Base-by-base conservation (phyloP, 1,139 yeast species). In the Chernovozyma aurita region DNA sequence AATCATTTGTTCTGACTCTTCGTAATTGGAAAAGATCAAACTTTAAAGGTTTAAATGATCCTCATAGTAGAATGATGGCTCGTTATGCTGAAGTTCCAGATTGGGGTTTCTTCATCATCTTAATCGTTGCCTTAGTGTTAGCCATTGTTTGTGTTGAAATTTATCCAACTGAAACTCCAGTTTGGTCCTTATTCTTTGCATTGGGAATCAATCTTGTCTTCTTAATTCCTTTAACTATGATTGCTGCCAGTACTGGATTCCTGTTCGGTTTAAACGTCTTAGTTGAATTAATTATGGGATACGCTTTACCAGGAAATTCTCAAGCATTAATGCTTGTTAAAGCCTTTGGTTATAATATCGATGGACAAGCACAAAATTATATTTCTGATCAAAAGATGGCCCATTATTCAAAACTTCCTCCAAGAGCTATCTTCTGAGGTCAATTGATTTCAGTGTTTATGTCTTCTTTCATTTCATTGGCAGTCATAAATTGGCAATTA, bases 21-120 rank as follows among this genome's bases (percentile, higher is more conserved):
- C 44, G 62, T 38, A 48, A 50, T 40, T 39, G 34, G 14, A 41
- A 30, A 28, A 33, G 29, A 11, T 34, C 44, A 8, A 32, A 26
- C 14, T 41, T 34, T 21, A 41, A 39, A 5, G 36, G 32, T 6
- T 35, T 31, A 13, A 51, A 66, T 18, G 85, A 79, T 45, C 75
- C 82, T 1, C 81, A 78, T 44, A 65, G 75, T 31, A 62, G 65
- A 36, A 71, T 76, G 74, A 77, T 78, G 80, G 44, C 64, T 20
- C 57, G 59, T 16, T 77, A 77, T 51, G 65, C 64, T 28, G 86
- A 80, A 46, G 84, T 78, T 15, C 85, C 85, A 9, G 80, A 78
- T 42, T 73, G 75, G 73, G 76, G 77, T 69, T 80, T 71, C 45
- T 44, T 74, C 18, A 38, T 59, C 11, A 66, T 79, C 14, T 55